Evolutionary conservation across 192 early-diverging fungal species (phyloP), one percentile per base, ranked within the genome.

Genomic region (Mortierella antarctica): DNA sequence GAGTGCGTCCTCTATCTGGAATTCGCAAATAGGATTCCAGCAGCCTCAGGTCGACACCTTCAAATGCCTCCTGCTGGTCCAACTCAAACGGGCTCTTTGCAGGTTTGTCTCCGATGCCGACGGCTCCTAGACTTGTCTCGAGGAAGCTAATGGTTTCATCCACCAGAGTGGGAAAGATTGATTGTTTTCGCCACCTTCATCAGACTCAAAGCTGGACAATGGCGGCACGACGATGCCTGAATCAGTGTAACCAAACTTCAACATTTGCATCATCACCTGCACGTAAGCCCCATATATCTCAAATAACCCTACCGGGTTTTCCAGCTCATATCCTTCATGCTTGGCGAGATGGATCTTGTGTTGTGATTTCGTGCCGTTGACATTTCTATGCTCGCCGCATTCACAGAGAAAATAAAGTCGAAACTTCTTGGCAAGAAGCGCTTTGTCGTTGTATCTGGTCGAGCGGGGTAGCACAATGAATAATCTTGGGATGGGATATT

Each of bases 1-100:
- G 60, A 31, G n/a, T 14, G 5, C 48, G 23, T 2, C 17, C 42
- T 44, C 54, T 7, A 14, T 71, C 60, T 1, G 7, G 15, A 17
- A 4, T 31, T 3, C 2, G 0, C 41, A 71, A 15, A 47, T 21
- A 71, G 5, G 15, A 31, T 9, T 71, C 41, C 0, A 71, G 69
- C 51, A 47, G 50, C 41, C 58, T 41, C 40, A 71, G 21, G 21
- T 71, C 60, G 5, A 50, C 69, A 0, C 69, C 69, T 39, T 71
- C 69, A 3, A 71, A 4, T 10, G 47, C 59, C 20, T 62, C 69
- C 0, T 41, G 23, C 8, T 52, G 40, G 5, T 54, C 49, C 8
- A 70, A n/a, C 7, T 13, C 18, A 7, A 23, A 2, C 13, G 13
- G 45, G 11, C 31, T 14, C 48, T 8, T 15, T 31, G 6, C 44